Base-by-base conservation (phyloP, 2,329 filamentous ascomycete genomes). In the Apiospora koreana region DNA sequence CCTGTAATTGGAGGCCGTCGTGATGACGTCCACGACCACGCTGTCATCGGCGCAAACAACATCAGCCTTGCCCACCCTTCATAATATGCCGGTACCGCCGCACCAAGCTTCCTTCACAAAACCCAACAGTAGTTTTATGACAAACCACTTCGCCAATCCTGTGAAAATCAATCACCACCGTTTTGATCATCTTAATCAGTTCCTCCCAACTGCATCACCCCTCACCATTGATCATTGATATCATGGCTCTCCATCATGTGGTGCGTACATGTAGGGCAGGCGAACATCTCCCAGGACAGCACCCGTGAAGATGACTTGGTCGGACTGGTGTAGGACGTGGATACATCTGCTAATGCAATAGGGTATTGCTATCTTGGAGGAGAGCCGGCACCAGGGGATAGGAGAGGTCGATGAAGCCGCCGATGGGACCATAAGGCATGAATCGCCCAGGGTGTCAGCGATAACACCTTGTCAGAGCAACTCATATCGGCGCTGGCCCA, bases 361-460 rank as follows among this genome's bases (percentile, higher is more conserved):
- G 1, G 81, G 80, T 8, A 77, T 10, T 58, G 23, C 12, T 54
- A 16, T 76, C 12, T 72, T 73, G 3, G n/a, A n/a, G n/a, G n/a
- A n/a, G 80, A 80, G 14, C 73, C 75, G 0, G 78, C 76, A 0
- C 85, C 76, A 0, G 86, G 85, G 0, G 83, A 43, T 43, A 43
- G 4, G 14, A 82, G 42, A 86, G 80, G 72, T 88, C 86, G 68
- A 87, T 77, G 71, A 81, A 83, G 0, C 80, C 84, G 72, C 88
- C 85, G 5, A 81, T 76, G 0, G 75, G 73, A 0, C 80, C 81
- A 38, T 78, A 77, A 0, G 5, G 74, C 73, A 45, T 73, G 72
- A 38, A 86, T 72, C 1, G 80, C 79, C 79, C 0, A 73, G 73
- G 0, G 78, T 8, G 8, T 35, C 75, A 4, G 79, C 76, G 16